Percentiles rank a stretch among this genome's conserved stretches.
These are phyloP conservation scores for Rhypophila decipiens DNA, from an alignment of 495 filamentous ascomycete species.

Conservation along the genomic window DNA sequence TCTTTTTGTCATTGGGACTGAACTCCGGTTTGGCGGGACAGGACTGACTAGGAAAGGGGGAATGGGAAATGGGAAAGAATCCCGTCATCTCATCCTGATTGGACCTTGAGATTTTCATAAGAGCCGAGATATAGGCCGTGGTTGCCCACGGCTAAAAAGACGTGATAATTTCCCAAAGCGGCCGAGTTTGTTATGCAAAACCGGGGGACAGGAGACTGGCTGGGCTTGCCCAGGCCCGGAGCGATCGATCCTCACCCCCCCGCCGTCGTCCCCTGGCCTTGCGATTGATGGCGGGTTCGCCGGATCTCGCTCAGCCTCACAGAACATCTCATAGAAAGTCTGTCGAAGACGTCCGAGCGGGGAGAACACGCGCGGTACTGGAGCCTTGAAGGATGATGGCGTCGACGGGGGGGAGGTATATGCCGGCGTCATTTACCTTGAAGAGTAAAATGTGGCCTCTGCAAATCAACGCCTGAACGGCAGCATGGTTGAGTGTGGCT, in stretches of 20 bases:
- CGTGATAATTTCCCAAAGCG: conserved; percentile 40
- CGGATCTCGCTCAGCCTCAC: conserved; percentile 23
- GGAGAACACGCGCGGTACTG: conserved; percentile 1
- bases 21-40: too few relatives aligned
- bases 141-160: conserved; percentile 31
- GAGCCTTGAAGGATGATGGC: background rate
- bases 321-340: conserved; percentile 35
- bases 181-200: conserved; percentile 37
- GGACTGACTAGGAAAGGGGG: conserved; percentile 1
- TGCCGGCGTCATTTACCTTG: background rate
- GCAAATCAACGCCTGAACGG: background rate
- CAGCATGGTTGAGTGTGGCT: background rate
- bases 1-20: background rate
- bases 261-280: too few relatives aligned
- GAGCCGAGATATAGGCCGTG: conserved; percentile 33
- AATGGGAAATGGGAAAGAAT: conserved; percentile 13
- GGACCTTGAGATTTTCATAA: conserved; percentile 34
- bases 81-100: conserved; percentile 37
- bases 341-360: conserved; percentile 31
- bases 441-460: background rate
- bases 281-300: conserved; percentile 15
- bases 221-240: too few relatives aligned
- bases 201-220: conserved; percentile 9
- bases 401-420: conserved; percentile 8
- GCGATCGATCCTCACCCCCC: too few relatives aligned